A percentile compares a stretch with the other conserved stretches of the same genome.
These are phyloP conservation scores for Hypoxylon sp. DNA, from an alignment of 2,329 filamentous ascomycete genomes.

Conservation along the genomic window DNA sequence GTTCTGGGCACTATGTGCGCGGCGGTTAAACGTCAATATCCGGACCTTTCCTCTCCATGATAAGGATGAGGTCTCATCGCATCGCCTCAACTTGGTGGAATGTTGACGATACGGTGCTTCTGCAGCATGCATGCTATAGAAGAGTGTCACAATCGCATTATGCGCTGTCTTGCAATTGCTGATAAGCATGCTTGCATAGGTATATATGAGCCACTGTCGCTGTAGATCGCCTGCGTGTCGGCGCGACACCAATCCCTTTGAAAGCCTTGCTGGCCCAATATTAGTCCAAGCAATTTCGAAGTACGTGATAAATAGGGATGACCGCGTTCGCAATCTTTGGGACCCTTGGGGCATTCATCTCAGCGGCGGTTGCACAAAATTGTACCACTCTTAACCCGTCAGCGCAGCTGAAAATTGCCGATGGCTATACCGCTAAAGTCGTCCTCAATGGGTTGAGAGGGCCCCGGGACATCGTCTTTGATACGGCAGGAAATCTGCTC, in stretches of 20 bases:
- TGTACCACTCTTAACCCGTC: conserved; percentile 31
- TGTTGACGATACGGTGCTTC: conserved; percentile 5
- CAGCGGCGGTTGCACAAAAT: conserved; percentile 26
- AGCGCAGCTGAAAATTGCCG: conserved; percentile 34
- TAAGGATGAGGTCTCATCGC: conserved; percentile 14
- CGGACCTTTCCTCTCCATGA: conserved; percentile 21
- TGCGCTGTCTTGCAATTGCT: not conserved
- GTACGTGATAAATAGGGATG: conserved; percentile 19
- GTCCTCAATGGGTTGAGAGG: conserved; percentile 48
- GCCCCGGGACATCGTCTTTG: conserved; percentile 57
- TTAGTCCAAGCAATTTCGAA: not conserved
- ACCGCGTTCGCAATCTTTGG: conserved; percentile 10
- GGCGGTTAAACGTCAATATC: conserved; percentile 39
- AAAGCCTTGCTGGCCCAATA: not conserved
- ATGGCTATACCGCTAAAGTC: conserved; percentile 42
- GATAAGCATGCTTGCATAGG: not conserved
- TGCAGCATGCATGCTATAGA: not conserved
- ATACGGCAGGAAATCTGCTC: conserved; percentile 57
- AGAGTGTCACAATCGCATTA: conserved; percentile 9
- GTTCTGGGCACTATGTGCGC: conserved; percentile 32
- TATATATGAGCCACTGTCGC: conserved; percentile 2
- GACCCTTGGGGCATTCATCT: conserved; percentile 32
- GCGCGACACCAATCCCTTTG: not conserved
- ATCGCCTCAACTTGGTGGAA: conserved; percentile 5
- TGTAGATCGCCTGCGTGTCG: not conserved